Evolutionary conservation across 2,329 filamentous ascomycete species (phyloP), one percentile per base, ranked within the genome.

Genomic region (Huntiella bhutanensis): DNA sequence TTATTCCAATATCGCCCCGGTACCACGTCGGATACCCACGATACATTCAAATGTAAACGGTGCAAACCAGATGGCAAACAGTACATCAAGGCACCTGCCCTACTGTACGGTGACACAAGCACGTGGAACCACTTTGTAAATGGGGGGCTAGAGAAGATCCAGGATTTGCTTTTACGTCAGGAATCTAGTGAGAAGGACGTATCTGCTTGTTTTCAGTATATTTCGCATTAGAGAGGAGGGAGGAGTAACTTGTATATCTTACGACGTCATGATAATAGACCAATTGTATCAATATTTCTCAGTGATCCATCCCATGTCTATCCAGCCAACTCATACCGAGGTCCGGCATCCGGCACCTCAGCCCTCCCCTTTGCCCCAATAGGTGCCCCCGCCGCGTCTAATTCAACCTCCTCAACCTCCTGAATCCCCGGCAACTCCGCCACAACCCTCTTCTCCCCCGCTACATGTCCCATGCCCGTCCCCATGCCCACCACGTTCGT

Each of bases 71-170:
- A 93, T 55, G 88, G 88, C 1, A 80, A 72, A 51, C 91, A 98
- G 62, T 75, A 73, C 52, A 74, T 95, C 57, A 96, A 95, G 60
- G 85, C 88, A 1, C 82, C 82, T 3, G 91, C 91, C 1, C 88
- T 96, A 80, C 65, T 98, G 50, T 98, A 98, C 57, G 91, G 91
- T 45, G 91, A 98, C 57, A 96, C 91, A 16, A 96, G 86, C 62
- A 88, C 85, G n/a, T 98, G 91, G 91, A 98, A 98, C 57, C 91
- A 98, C 61, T 93, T 95, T 63, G 74, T 81, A 38, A 95, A 94
- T 55, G 74, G 78, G 3, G 46, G 43, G 22, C 79, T 75, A 0
- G 62, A 98, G 57, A 73, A 75, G 52, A 98, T 98, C 49, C 88
- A 98, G 61, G 91, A 98, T 65, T 62, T 95, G 58, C 58, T 98